These are phyloP conservation scores for Jaapia argillacea DNA, from an alignment of 768 basidiomycete genomes.

Conservation along the genomic window DNA sequence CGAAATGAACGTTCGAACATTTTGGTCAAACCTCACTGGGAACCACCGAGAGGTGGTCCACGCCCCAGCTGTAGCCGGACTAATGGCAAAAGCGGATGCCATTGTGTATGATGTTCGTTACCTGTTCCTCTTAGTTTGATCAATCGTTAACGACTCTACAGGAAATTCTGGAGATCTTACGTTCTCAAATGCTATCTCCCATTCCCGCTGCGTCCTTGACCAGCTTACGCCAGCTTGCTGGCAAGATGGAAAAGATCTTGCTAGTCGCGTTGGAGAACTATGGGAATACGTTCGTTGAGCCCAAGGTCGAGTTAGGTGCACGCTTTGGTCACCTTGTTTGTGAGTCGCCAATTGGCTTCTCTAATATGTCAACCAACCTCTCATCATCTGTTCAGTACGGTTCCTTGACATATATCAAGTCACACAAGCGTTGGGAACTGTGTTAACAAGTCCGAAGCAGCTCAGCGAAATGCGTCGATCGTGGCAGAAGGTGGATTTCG, in stretches of 20 bases:
- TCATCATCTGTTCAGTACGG: conserved; percentile 44
- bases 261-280: conserved; percentile 74
- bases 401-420: conserved; percentile 91
- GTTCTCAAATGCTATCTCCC: conserved; percentile 75
- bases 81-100: conserved; percentile 87
- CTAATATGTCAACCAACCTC: background rate
- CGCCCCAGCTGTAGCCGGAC: conserved; percentile 76
- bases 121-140: conserved; percentile 3
- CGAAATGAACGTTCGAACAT: conserved; percentile 76
- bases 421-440: conserved; percentile 81
- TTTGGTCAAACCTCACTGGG: conserved; percentile 71
- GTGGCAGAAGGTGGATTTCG: conserved; percentile 84
- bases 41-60: conserved; percentile 83
- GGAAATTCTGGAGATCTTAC: conserved; percentile 83
- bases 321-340: conserved; percentile 86
- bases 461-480: conserved; percentile 79
- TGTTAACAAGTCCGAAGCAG: conserved; percentile 80
- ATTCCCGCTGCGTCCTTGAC: conserved; percentile 58
- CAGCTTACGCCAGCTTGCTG: conserved; percentile 70
- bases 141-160: conserved; percentile 22
- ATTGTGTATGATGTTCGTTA: conserved; percentile 82
- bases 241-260: conserved; percentile 88
- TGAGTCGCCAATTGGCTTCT: conserved; percentile 29
- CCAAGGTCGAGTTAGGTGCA: conserved; percentile 84
- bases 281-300: conserved; percentile 83